Percentiles rank a stretch among this genome's conserved stretches.
Conservation (phyloP, 306 rosid genomes). For the Hylodesmum podocarpum region DNA sequence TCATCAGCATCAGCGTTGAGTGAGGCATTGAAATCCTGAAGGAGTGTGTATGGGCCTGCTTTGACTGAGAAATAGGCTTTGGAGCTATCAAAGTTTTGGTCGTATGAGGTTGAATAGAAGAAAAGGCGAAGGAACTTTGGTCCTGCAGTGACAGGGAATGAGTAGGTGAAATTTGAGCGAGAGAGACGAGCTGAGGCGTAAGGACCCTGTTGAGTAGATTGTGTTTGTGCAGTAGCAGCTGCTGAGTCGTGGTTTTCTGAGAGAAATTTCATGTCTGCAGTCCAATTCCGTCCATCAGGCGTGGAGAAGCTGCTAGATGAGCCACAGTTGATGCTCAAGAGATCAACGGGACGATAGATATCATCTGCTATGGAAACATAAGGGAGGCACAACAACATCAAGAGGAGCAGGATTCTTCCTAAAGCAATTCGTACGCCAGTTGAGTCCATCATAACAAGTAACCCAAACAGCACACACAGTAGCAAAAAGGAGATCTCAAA, state of each 20-base stretch:
- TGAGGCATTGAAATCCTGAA: slow-evolving; percentile 30
- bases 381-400: not conserved
- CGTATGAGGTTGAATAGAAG: slow-evolving; percentile 14
- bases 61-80: too few species aligned
- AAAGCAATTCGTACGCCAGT: not conserved
- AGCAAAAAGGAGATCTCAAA: too few species aligned
- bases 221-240: too few species aligned
- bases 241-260: too few species aligned
- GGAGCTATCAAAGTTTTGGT: not conserved
- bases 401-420: not conserved
- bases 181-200: too few species aligned
- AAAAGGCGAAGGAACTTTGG: slow-evolving; percentile 26
- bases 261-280: too few species aligned
- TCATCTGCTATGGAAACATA: not conserved
- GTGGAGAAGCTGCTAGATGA: too few species aligned
- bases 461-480: not conserved
- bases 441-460: not conserved
- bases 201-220: too few species aligned
- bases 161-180: too few species aligned
- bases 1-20: slow-evolving; percentile 3
- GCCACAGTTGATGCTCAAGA: too few species aligned
- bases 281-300: too few species aligned
- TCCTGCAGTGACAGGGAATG: slow-evolving; percentile 13
- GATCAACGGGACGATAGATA: too few species aligned
- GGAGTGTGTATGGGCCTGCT: slow-evolving; percentile 22